Evolutionary conservation across 225 moss, liverwort and hornwort genomes (phyloP), one percentile per base, ranked within the genome.

Genomic region (Sphagnum contortum): DNA sequence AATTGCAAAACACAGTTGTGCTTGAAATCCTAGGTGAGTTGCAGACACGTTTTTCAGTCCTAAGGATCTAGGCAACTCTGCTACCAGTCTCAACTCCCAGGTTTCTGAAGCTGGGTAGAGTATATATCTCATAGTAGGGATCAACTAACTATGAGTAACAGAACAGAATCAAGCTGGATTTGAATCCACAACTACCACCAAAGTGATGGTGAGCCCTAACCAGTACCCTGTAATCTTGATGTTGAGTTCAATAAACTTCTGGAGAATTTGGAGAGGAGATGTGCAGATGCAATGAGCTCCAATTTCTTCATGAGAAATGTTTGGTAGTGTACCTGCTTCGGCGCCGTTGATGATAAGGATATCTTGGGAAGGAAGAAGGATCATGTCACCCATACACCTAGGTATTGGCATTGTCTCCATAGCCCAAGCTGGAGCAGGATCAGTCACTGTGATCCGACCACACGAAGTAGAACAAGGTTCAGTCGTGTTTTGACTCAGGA

Each of bases 281-380:
- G 5, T 60, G 12, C 14, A 60, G 9, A n/a, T 29, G 29, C 29
- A 49, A 5, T 4, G 4, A 13, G 49, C 4, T 63, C 48, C 48
- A 50, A 63, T 3, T 50, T 8, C 9, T 3, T 50, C 5, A 13
- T 14, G 3, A 14, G 45, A 44, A 9, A 12, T 5, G 9, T 4
- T 6, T 55, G 54, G 45, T 14, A 66, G 29, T 29, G 10, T 8
- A 71, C 80, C 80, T 74, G 62, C 57, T 11, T 71, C 52, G 54
- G 80, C 80, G 47, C 80, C 80, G 12, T 80, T 80, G 76, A 80
- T 71, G 62, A 80, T 77, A 59, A 80, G 74, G 8, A 77, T 65
- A 9, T 80, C 69, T 44, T 12, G 52, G 47, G 74, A 70, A 2
- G 80, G 80, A 44, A 80, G 76, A 47, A 80, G 49, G 48, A 81